Percentiles rank a stretch among this genome's conserved stretches.
Evolutionary conservation across 2,329 filamentous ascomycete genomes (phyloP).

Genomic region (Trichoderma guizhouense): DNA sequence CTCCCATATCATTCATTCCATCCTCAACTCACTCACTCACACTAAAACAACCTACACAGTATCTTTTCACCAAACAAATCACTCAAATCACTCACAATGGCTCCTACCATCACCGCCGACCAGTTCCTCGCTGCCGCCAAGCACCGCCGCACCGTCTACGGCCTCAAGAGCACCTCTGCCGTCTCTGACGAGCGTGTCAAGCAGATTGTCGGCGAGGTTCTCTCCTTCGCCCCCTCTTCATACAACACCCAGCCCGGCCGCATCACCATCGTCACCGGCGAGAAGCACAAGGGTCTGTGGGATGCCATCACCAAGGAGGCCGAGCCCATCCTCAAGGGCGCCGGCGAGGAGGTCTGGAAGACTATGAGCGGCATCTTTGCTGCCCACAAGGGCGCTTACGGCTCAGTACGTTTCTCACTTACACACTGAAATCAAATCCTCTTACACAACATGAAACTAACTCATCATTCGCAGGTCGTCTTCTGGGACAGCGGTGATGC

Average conservation of each 20-base stretch:
- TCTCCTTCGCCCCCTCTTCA: slow-evolving; percentile 69
- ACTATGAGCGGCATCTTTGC: slow-evolving; percentile 42
- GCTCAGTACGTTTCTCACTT: slow-evolving; percentile 72
- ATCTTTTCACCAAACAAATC: not conserved
- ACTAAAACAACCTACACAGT: not conserved
- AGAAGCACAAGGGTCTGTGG: slow-evolving; percentile 87
- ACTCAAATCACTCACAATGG: not conserved
- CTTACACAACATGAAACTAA: not conserved
- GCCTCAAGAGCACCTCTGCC: slow-evolving; percentile 60
- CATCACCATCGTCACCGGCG: slow-evolving; percentile 71
- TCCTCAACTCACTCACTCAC: not conserved
- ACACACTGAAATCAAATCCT: too few relatives aligned
- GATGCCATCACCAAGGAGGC: slow-evolving; percentile 57
- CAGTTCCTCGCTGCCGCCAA: slow-evolving; percentile 62
- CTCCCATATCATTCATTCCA: not conserved
- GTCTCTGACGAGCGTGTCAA: slow-evolving; percentile 52
- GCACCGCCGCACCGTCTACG: slow-evolving; percentile 66
- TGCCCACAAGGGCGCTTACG: slow-evolving; percentile 68
- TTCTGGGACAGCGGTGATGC: slow-evolving; percentile 78
- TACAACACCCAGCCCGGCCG: slow-evolving; percentile 90
- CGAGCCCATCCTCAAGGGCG: slow-evolving; percentile 31
- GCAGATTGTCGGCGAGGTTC: slow-evolving; percentile 60
- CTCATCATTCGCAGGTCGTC: slow-evolving; percentile 49
- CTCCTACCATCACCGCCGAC: slow-evolving; percentile 29
- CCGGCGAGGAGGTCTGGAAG: slow-evolving; percentile 63